Percentiles rank a stretch among this genome's conserved stretches.
Evolutionary conservation across 1,139 yeast species (phyloP).

Genomic region (Yamadazyma dushanensis): DNA sequence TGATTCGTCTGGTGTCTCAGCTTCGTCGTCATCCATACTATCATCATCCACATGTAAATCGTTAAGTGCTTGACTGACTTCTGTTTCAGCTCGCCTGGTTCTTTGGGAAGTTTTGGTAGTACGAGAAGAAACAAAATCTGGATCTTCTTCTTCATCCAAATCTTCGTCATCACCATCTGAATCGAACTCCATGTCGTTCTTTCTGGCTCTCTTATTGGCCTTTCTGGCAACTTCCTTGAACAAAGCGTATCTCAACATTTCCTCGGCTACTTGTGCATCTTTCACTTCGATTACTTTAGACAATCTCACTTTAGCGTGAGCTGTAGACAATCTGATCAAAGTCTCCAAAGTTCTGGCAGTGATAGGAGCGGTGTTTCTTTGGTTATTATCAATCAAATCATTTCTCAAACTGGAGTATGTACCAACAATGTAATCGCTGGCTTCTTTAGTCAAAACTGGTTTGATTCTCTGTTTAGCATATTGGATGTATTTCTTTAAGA

Average conservation of each 20-base stretch:
- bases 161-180: constrained; percentile 12
- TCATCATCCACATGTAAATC: constrained; percentile 20
- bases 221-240: constrained; percentile 68
- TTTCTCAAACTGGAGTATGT: constrained; percentile 83
- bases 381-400: constrained; percentile 69
- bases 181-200: constrained; percentile 13
- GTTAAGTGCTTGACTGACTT: constrained; percentile 28
- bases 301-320: constrained; percentile 93
- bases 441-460: constrained; percentile 78
- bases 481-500: constrained; percentile 87
- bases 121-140: constrained; percentile 9
- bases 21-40: constrained; percentile 21
- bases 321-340: constrained; percentile 89
- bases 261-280: constrained; percentile 89
- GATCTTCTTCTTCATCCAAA: constrained; percentile 21
- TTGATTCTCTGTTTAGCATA: constrained; percentile 87
- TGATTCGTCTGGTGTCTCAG: constrained; percentile 10
- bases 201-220: constrained; percentile 33
- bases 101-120: constrained; percentile 19
- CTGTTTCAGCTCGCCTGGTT: constrained; percentile 15
- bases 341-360: constrained; percentile 98
- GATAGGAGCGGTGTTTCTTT: constrained; percentile 88
- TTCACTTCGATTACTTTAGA: constrained; percentile 69
- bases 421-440: constrained; percentile 78
- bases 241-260: constrained; percentile 78